Evolutionary conservation across 2,329 filamentous ascomycete species (phyloP), one percentile per base, ranked within the genome.

Genomic region (Xylaria sp.): DNA sequence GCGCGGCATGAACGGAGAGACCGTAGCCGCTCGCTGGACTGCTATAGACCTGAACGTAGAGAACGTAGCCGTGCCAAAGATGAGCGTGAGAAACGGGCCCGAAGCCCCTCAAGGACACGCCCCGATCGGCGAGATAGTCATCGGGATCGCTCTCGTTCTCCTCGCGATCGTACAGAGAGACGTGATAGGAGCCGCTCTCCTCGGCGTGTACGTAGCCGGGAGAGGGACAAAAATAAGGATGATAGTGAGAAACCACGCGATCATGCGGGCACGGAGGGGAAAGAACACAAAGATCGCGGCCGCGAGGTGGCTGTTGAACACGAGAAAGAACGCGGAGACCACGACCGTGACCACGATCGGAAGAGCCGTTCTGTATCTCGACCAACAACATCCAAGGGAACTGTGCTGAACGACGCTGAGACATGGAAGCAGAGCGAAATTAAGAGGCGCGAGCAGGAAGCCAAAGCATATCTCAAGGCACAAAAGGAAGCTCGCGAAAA

Each of bases 401-500:
- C 84, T n/a, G 83, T 83, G 48, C 58, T 77, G 23, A 75, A 70
- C 20, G 78, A 79, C 42, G 74, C 77, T 2, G 86, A 88, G 73
- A 83, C 83, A 17, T 87, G 87, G 83, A 90, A 90, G 76, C 84
- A 86, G 71, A 85, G 86, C 66, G 87, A 89, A 73, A 87, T 89
- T 62, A 87, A 84, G 76, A 87, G 88, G 75, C 85, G 88, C 59
- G 88, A 90, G 76, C 85, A 85, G 70, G 88, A 90, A 77, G 89
- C 89, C 46, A 90, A 89, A 76, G 87, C 87, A 4, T 90, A 90
- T 72, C 80, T 90, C 44, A 87, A 87, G 6, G 87, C 87, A 2
- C 87, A 89, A 72, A 86, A 87, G 69, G 87, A 89, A 72, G 88
- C 88, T 38, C 83, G 86, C 36, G 84, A 84, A 57, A 89, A 89